These are phyloP conservation scores for Allium fistulosum DNA, from an alignment of 106 monocot genomes.

Conservation along the genomic window DNA sequence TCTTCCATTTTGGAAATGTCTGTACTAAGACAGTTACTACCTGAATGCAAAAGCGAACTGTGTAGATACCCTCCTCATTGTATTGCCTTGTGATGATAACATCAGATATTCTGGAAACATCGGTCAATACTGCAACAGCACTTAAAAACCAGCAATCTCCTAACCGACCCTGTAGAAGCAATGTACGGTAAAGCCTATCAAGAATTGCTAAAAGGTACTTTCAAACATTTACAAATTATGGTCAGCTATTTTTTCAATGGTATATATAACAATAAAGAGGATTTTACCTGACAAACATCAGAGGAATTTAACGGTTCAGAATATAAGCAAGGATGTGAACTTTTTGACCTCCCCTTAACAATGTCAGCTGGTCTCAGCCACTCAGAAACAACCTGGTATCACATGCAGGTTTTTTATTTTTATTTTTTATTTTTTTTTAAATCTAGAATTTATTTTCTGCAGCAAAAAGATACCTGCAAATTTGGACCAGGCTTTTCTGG, in stretches of 20 bases:
- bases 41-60: slow-evolving; percentile 96
- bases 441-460: background rate
- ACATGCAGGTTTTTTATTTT: background rate
- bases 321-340: slow-evolving; percentile 77
- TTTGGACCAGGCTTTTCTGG: slow-evolving; percentile 75
- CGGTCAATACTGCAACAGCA: slow-evolving; percentile 96
- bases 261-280: slow-evolving; percentile 1
- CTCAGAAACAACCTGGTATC: slow-evolving; percentile 79
- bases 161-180: slow-evolving; percentile 64
- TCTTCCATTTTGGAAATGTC: background rate
- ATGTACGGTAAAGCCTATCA: background rate
- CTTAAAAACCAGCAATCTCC: slow-evolving; percentile 99
- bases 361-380: slow-evolving; percentile 94
- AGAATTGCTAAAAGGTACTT: background rate
- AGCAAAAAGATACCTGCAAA: slow-evolving; percentile 47
- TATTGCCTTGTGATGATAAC: slow-evolving; percentile 90
- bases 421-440: background rate
- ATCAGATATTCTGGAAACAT: slow-evolving; percentile 88
- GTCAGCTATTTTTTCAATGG: background rate
- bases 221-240: background rate
- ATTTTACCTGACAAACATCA: slow-evolving; percentile 94
- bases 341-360: slow-evolving; percentile 46
- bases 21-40: slow-evolving; percentile 11
- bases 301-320: slow-evolving; percentile 91
- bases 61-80: slow-evolving; percentile 97